phyloP scores from a whole-genome alignment of 306 rosid species.

The Cicer judaicum region DNA sequence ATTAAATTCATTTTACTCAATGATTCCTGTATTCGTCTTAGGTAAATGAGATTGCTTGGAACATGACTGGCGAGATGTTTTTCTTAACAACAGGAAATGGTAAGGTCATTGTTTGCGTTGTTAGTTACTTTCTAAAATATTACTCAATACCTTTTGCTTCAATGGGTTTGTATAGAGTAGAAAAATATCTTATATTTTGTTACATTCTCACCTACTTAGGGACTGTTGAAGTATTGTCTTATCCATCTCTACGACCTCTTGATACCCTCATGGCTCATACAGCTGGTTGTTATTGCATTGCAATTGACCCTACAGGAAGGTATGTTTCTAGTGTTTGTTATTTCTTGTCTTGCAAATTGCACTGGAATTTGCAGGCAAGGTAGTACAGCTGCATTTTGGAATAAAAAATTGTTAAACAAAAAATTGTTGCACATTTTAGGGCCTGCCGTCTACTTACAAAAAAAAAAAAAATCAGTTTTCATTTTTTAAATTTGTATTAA shows the following conservation, averaged over 20 bases:
- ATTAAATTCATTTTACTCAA: slow-evolving; percentile 5
- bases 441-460: too few relatives aligned
- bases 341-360: neutral
- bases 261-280: slow-evolving; percentile 98
- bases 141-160: slow-evolving; percentile 7
- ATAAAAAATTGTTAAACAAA: neutral
- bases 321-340: slow-evolving; percentile 45
- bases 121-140: neutral
- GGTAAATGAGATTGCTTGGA: slow-evolving; percentile 99
- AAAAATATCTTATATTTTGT: slow-evolving; percentile 32
- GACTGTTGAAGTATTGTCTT: slow-evolving; percentile 87
- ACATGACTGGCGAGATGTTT: slow-evolving; percentile 91
- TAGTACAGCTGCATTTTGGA: neutral
- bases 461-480: too few relatives aligned
- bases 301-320: slow-evolving; percentile 95
- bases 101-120: slow-evolving; percentile 46
- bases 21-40: slow-evolving; percentile 40
- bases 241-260: slow-evolving; percentile 87
- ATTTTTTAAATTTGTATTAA: too few relatives aligned
- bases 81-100: slow-evolving; percentile 95
- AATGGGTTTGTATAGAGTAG: slow-evolving; percentile 11
- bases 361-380: neutral
- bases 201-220: slow-evolving; percentile 51
- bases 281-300: slow-evolving; percentile 98
- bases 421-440: too few relatives aligned